Base-by-base conservation (phyloP, 768 basidiomycete species). In the Aureoboletus auriporus region DNA sequence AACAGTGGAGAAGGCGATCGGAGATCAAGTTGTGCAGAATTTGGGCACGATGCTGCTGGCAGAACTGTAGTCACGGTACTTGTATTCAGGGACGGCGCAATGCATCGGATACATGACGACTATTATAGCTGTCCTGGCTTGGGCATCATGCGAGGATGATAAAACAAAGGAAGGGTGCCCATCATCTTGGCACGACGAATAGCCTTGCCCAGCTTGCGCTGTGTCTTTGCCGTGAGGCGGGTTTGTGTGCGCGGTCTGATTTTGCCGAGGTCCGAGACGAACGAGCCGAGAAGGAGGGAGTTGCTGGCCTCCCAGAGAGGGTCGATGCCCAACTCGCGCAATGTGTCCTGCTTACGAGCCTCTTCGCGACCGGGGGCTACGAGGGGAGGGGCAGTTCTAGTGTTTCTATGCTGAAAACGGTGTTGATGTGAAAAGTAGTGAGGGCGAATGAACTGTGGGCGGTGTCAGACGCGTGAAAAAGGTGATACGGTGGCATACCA, bases 1-100 rank as follows among this genome's bases (percentile, higher is more conserved):
- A 70, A 89, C 90, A 27, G 96, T 97, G 6, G 96, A 98, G 72
- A 92, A 89, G 69, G 93, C 94, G 1, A 97, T 99, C 85, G 93
- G 93, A 3, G 86, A 96, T 68, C 94, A 97, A 68, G 93, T 97
- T 45, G 87, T 93, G 37, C 94, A 96, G 72, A 94, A 89, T 63
- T 69, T 97, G 53, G 94, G 90, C 35, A 95, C 93, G 57, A 95
- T 95, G 84, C 75, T 97, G 52, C 75, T 96, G 53, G 91, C 92
- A 48, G 93, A 97, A 73, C 74, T 96, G 59, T 93, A 79, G 70
- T 51, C 16, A 30, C 13, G 6, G 26, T 31, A 23, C 20, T 23
- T 33, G 33, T 33, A 33, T 33, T 33, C 33, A 33, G 33, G 33
- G 33, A 33, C 33, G 14, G 33, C 33, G 33, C 20, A 23, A 23